Base-by-base conservation (phyloP, 225 moss, liverwort and hornwort genomes). In the Pleurozium schreberi region DNA sequence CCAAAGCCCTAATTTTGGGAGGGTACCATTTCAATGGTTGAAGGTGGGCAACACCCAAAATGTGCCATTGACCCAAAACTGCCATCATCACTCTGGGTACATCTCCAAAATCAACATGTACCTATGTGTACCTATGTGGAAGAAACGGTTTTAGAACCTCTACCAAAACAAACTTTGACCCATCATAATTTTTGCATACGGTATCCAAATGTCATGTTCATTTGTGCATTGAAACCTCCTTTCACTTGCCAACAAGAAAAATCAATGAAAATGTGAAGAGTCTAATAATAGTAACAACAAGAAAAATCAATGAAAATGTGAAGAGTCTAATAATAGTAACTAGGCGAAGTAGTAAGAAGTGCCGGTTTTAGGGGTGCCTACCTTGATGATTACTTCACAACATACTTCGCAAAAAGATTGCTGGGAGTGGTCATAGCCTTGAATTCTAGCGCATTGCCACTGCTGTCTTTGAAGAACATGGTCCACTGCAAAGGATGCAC, bases 381-480 rank as follows among this genome's bases (percentile, higher is more conserved):
- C 77, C 77, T 53, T 53, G 13, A 31, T 49, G 34, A 75, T 88
- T 89, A 95, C 83, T 93, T 91, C 74, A 95, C 93, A 76, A 89
- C 73, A 22, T 95, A 95, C 86, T 95, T 93, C 0, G 89, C 92
- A 80, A 95, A 95, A 73, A 95, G 95, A 83, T 92, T 93, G 89
- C 81, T 88, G 31, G 93, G 93, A 80, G 86, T 93, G 62, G 93
- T 93, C 93, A 95, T 93, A 17, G 95, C 95, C 89, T 95, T 95
- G 77, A 95, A 95, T 62, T 95, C 95, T 36, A 95, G 79, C 8
- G 95, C 92, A 88, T 95, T 95, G 66, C 95, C 95, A 67, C 95
- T 95, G 43, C 65, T 92, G 65, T 95, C 95, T 89, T 93, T 95
- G 45, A 95, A 95, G 86, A 95, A 95, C 95, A 95, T 95, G 70